phyloP scores from a whole-genome alignment of 2,329 filamentous ascomycete genomes.

The Aspergillaceae sp. region DNA sequence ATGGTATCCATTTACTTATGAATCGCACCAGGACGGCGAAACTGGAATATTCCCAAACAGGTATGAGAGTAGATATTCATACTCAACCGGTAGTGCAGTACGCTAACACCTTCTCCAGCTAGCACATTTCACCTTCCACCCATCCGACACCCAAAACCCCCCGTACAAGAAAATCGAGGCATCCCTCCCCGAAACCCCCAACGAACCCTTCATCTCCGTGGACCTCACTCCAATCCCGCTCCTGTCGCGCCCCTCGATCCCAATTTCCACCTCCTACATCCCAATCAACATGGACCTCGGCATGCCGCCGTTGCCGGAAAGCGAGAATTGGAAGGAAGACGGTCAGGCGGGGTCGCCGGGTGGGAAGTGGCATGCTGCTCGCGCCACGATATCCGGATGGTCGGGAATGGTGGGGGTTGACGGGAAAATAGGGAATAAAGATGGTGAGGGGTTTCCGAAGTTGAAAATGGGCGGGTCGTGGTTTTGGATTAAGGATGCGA shows the following conservation, averaged over 20 bases:
- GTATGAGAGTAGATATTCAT: neutral
- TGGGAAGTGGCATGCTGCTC: neutral
- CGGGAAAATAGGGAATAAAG: neutral
- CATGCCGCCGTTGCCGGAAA: neutral
- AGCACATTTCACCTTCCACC: neutral
- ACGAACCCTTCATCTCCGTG: neutral
- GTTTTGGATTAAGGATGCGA: too few relatives aligned
- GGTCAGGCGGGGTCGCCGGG: neutral
- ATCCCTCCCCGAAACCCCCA: neutral
- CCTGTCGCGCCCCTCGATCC: constrained; percentile 5
- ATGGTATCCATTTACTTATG: too few relatives aligned
- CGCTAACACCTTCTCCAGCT: neutral
- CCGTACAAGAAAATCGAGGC: neutral
- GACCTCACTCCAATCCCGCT: constrained; percentile 9
- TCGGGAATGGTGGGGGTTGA: neutral
- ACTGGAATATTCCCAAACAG: constrained; percentile 1
- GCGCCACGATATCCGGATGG: neutral
- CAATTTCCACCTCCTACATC: constrained; percentile 4
- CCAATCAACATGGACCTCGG: neutral
- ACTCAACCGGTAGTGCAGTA: neutral
- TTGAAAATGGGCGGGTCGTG: too few relatives aligned
- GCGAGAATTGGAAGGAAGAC: neutral
- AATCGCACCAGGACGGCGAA: neutral
- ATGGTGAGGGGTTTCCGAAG: too few relatives aligned
- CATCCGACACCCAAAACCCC: neutral